These are phyloP conservation scores for Serendipita sp. DNA, from an alignment of 768 basidiomycete genomes.

Conservation along the genomic window DNA sequence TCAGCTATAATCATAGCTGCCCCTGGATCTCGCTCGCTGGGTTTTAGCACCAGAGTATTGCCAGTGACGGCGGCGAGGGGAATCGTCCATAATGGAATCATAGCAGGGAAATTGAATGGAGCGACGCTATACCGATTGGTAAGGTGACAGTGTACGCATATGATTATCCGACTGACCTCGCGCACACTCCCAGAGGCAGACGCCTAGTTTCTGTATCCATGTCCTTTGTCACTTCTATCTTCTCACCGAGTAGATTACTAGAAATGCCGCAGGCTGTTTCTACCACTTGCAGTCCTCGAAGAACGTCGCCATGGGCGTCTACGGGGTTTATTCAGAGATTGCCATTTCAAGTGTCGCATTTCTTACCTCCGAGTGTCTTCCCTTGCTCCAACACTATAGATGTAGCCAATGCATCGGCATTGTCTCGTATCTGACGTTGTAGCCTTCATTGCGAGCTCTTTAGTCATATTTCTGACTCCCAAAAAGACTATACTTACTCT, in stretches of 20 bases:
- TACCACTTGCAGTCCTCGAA: conserved; percentile 81
- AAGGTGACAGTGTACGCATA: conserved; percentile 4
- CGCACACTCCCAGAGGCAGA: conserved; percentile 25
- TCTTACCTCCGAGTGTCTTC: conserved; percentile 68
- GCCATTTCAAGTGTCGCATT: neutral
- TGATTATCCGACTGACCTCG: conserved; percentile 11
- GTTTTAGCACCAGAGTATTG: conserved; percentile 89
- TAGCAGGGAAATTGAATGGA: conserved; percentile 89
- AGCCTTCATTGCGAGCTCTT: conserved; percentile 33
- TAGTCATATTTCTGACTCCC: neutral
- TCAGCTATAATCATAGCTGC: conserved; percentile 98
- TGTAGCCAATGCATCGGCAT: conserved; percentile 69
- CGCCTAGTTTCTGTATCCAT: conserved; percentile 33
- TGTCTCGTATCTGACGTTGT: conserved; percentile 69
- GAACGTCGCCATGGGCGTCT: conserved; percentile 92
- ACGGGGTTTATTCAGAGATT: neutral
- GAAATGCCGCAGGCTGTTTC: conserved; percentile 64
- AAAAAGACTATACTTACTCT: conserved; percentile 39
- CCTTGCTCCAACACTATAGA: conserved; percentile 94
- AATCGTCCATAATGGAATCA: conserved; percentile 97
- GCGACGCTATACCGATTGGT: conserved; percentile 24
- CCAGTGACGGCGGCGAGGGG: conserved; percentile 70
- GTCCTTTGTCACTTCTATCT: conserved; percentile 53
- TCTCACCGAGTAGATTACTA: conserved; percentile 72
- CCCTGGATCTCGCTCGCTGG: conserved; percentile 91